Evolutionary conservation across 495 filamentous ascomycete genomes (phyloP), one percentile per base, ranked within the genome.

Genomic region (Evernia prunastri): DNA sequence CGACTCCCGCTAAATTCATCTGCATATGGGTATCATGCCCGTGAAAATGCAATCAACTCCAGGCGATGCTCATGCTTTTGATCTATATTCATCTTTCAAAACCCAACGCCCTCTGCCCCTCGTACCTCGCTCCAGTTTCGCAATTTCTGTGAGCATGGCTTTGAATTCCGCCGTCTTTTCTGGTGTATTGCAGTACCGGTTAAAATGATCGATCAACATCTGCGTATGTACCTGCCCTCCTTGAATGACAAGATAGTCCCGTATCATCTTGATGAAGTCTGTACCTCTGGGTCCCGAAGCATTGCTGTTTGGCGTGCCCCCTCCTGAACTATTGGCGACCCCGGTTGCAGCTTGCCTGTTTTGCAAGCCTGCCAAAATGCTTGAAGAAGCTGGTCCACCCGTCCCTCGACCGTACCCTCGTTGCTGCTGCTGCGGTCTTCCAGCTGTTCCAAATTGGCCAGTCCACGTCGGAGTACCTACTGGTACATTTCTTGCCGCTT

Each of bases 381-480:
- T 77, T 10, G 86, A 87, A 8, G 82, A 81, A 39, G 69, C 63
- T 4, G 79, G 79, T 1, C 80, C 81, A 15, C 74, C 71, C 35
- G 72, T 73, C 11, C 70, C 64, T 57, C 65, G 45, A n/a, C 69
- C 70, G 49, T 69, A 61, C 15, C 74, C 75, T 35, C 76, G 56
- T 31, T 65, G 45, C 35, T 68, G 71, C 63, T 76, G 67, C 53
- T 76, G 72, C 3, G 80, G 80, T 40, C 80, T 78, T 1, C 93
- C 93, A 5, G 85, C 87, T 39, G 85, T 78, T 11, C 94, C 94
- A 51, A 87, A 82, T 62, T 85, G 80, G 13, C 94, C 94, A 0
- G 94, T 98, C 94, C 94, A 98, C 3, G 94, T 97, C 18, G 93
- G 89, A 0, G 88, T 89, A 43, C 93, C 94, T 56, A 93, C 85